Evolutionary conservation across 306 rosid species (phyloP), one percentile per base, ranked within the genome.

Genomic region (Acacia melanoxylon): DNA sequence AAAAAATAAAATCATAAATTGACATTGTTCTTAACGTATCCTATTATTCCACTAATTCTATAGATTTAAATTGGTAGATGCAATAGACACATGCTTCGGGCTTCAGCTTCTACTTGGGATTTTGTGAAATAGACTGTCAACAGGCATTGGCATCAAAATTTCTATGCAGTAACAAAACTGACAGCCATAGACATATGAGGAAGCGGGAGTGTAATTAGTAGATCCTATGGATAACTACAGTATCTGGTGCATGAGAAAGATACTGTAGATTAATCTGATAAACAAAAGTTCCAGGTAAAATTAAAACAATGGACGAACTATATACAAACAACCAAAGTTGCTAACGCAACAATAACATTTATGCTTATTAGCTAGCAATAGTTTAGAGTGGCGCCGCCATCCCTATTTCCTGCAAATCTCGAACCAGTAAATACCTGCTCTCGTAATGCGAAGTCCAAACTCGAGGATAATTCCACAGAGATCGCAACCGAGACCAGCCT

Each of bases 401-500:
- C 54, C 33, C 51, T 13, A 8, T 20, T 37, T n/a, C 3, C 14
- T 19, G 31, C 35, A 81, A 56, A 81, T 51, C 68, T 70, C 7
- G 63, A 70, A 74, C 6, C 12, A 59, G 1, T 68, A 42, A 74
- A 35, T 83, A 93, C 98, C 98, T 54, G 86, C 97, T 83, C 85
- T 87, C 46, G 89, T 82, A 77, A 92, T 85, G 68, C 80, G 87
- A 13, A 94, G 91, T 35, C 97, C 97, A n/a, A 92, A 94, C 71
- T 92, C 91, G 12, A 92, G 90, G 71, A 87, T 85, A 40, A 88
- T 85, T 80, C 91, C 72, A 82, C 90, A 92, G 54, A 94, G 92
- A 86, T 94, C 98, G 78, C 97, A 94, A 6, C 97, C 95, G 9
- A 94, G 92, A 6, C 98, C 97, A 63, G 97, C 91, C 79, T 92